Conservation (phyloP, 2,329 filamentous ascomycete genomes). For the Penicillium sp. region DNA sequence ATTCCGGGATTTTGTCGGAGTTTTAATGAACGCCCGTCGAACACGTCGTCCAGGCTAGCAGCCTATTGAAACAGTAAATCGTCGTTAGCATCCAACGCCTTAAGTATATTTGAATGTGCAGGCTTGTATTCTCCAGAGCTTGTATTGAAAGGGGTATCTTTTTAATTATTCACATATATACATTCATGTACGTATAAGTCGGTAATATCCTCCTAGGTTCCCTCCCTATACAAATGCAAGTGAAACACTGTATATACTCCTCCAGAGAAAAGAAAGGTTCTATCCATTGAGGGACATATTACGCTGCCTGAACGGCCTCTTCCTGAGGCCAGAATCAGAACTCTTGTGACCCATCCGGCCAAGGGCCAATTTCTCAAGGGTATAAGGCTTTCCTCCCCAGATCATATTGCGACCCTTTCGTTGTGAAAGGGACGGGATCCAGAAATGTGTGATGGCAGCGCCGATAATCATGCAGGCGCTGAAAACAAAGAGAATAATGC, state of each 20-base stretch:
- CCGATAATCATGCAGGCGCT: constrained; percentile 44
- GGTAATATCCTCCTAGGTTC: background rate
- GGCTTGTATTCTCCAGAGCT: background rate
- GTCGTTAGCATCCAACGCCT: no score
- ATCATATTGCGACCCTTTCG: constrained; percentile 25
- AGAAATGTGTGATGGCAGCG: constrained; percentile 41
- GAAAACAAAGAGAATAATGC: constrained; percentile 43
- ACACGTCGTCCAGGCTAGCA: no score
- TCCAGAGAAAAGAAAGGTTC: background rate
- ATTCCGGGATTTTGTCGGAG: constrained; percentile 8
- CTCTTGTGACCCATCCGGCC: constrained; percentile 39
- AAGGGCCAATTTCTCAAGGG: constrained; percentile 40
- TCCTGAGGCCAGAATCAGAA: constrained; percentile 29
- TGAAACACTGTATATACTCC: background rate
- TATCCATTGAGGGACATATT: constrained; percentile 22
- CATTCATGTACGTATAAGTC: background rate
- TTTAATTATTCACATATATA: background rate
- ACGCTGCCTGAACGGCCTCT: constrained; percentile 17
- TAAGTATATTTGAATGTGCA: background rate
- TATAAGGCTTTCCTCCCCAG: constrained; percentile 39
- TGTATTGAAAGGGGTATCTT: constrained; percentile 3
- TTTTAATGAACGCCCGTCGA: background rate
- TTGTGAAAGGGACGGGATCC: constrained; percentile 41
- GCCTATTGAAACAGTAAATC: no score
- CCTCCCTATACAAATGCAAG: background rate